Base-by-base conservation (phyloP, 495 filamentous ascomycete genomes). In the Geoglossum glabrum region DNA sequence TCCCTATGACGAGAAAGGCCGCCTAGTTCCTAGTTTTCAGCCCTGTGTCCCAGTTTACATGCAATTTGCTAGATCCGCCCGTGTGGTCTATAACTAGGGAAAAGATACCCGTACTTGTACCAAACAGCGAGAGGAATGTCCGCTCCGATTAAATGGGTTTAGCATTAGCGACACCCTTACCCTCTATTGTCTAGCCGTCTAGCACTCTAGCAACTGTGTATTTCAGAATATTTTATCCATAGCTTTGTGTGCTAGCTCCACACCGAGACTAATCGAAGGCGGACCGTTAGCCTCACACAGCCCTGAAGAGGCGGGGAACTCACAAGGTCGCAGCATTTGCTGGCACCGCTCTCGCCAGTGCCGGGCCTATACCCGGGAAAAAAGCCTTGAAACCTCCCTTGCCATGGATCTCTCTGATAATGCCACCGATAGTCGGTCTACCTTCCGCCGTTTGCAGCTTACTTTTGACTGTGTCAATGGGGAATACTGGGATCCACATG, bases 401-500 rank as follows among this genome's bases (percentile, higher is more conserved):
- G 19, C 70, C 78, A 64, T 94, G 94, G 26, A 99, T 70, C 26
- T 86, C 76, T 61, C 76, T 75, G 46, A 97, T 77, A 1, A 88
- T 84, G 0, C 86, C 83, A 0, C 83, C 76, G 38, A 99, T 84
- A 0, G 86, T 90, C 26, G 87, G 84, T 59, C 82, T 83, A 19
- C 90, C 90, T 61, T 92, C 86, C 26, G 87, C 86, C 45, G 87
- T 92, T 77, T 99, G 92, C 68, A 99, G 69, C 55, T 90, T 75
- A 57, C 81, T 87, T 79, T 99, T 99, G 69, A 99, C 81, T 0
- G 92, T 99, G 65, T 99, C 92, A 56, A 99, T 76, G 5, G 92
- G 92, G 78, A 99, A 99, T 21, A 99, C 89, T 26, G 94, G 87
- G 60, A 96, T 86, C 92, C 92, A 99, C 93, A 99, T 99, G 25